Conservation (phyloP, 306 rosid genomes). For the Castanea sativa region DNA sequence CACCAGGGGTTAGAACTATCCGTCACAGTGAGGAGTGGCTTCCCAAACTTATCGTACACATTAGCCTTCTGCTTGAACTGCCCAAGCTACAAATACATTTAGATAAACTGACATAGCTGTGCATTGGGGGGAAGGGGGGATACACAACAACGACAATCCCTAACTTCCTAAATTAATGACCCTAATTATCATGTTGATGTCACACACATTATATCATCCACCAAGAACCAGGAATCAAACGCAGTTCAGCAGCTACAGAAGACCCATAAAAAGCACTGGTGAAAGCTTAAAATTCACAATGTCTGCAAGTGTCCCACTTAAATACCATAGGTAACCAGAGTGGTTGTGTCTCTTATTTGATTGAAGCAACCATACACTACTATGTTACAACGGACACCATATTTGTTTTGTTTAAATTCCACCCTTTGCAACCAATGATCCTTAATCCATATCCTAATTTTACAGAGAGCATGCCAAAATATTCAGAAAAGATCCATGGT, state of each 20-base stretch:
- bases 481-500: too few species aligned
- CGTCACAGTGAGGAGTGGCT: conserved; percentile 58
- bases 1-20: conserved; percentile 93
- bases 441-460: neutral
- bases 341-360: neutral
- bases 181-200: neutral
- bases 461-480: neutral
- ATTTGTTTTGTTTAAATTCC: neutral
- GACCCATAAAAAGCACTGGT: neutral
- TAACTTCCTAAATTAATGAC: neutral
- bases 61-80: conserved; percentile 75
- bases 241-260: neutral
- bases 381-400: neutral
- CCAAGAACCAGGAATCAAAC: neutral
- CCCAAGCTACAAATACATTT: conserved; percentile 31
- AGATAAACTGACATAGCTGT: conserved; percentile 14
- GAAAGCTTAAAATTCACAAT: neutral
- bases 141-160: neutral
- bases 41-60: conserved; percentile 48
- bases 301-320: neutral
- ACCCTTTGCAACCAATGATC: neutral
- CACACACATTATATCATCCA: neutral
- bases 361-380: neutral
- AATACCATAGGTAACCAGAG: neutral
- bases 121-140: neutral